Conservation (phyloP, 192 early-diverging fungal species). For the Coemansia sp. region DNA sequence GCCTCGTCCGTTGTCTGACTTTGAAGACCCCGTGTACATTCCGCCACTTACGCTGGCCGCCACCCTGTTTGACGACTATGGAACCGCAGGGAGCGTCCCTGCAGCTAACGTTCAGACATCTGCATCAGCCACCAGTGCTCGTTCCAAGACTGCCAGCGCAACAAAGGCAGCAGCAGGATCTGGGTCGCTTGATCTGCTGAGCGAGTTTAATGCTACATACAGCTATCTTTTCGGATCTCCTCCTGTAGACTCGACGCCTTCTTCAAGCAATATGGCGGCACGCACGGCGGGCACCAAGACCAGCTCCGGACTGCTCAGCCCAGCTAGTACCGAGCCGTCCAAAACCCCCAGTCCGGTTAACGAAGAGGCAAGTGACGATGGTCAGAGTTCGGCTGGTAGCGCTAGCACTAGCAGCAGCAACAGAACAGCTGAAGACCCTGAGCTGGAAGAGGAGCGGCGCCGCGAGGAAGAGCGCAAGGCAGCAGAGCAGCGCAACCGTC, state of each 20-base stretch:
- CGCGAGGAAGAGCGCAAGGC: conserved; percentile 52
- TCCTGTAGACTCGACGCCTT: conserved; percentile 7
- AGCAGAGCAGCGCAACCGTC: conserved; percentile 43
- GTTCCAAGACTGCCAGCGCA: not conserved
- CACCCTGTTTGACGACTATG: conserved; percentile 47
- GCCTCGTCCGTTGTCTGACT: conserved; percentile 34
- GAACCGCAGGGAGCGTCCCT: conserved; percentile 15
- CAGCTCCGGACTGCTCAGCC: conserved; percentile 27
- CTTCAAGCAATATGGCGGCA: not conserved
- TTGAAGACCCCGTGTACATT: conserved; percentile 50
- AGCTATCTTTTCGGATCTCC: conserved; percentile 40
- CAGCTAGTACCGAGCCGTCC: conserved; percentile 19
- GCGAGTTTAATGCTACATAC: conserved; percentile 48
- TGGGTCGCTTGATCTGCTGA: conserved; percentile 20
- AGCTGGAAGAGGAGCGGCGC: conserved; percentile 40
- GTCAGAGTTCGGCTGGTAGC: conserved; percentile 19
- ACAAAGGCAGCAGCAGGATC: not conserved
- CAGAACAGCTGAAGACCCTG: conserved; percentile 20
- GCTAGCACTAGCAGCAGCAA: conserved; percentile 14
- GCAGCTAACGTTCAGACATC: not conserved
- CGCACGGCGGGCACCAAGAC: not conserved
- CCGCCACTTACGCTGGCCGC: conserved; percentile 48
- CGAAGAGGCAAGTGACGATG: conserved; percentile 3
- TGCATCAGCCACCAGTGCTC: not conserved
- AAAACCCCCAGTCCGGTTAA: conserved; percentile 7